These are phyloP conservation scores for Xylariaceae sp. DNA, from an alignment of 2,329 filamentous ascomycete genomes.

Conservation along the genomic window DNA sequence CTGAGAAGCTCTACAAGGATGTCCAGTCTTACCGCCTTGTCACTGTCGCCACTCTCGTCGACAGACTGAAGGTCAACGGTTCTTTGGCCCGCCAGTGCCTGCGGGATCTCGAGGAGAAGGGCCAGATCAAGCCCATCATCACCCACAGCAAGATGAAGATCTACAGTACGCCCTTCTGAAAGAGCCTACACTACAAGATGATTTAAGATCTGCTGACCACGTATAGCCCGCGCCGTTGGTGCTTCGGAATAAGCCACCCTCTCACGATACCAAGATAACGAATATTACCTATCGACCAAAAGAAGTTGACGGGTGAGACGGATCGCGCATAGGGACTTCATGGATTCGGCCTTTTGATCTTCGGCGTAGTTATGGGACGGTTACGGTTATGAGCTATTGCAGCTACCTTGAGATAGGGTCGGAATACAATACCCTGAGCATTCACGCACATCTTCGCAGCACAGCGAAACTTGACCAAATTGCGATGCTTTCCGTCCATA, in stretches of 20 bases:
- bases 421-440: conserved; percentile 30
- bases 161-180: conserved; percentile 62
- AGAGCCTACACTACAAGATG: neutral
- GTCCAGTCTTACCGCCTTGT: conserved; percentile 99
- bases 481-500: conserved; percentile 9
- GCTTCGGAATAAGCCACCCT: conserved; percentile 32
- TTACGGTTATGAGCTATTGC: conserved; percentile 31
- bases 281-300: conserved; percentile 27
- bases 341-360: conserved; percentile 34
- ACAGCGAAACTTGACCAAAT: conserved; percentile 5
- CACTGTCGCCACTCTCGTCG: conserved; percentile 96
- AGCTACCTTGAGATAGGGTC: conserved; percentile 32
- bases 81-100: conserved; percentile 88
- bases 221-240: conserved; percentile 32
- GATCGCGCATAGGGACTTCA: conserved; percentile 29
- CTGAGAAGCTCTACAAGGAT: conserved; percentile 99
- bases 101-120: conserved; percentile 93
- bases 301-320: conserved; percentile 27
- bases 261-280: conserved; percentile 34
- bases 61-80: conserved; percentile 99
- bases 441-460: conserved; percentile 17
- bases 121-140: conserved; percentile 96
- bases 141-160: conserved; percentile 96
- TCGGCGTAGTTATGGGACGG: conserved; percentile 34
- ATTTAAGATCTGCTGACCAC: conserved; percentile 14